A percentile compares a stretch with the other conserved stretches of the same genome.
These are phyloP conservation scores for Pleurotus platypus DNA, from an alignment of 768 basidiomycete species.

Conservation along the genomic window DNA sequence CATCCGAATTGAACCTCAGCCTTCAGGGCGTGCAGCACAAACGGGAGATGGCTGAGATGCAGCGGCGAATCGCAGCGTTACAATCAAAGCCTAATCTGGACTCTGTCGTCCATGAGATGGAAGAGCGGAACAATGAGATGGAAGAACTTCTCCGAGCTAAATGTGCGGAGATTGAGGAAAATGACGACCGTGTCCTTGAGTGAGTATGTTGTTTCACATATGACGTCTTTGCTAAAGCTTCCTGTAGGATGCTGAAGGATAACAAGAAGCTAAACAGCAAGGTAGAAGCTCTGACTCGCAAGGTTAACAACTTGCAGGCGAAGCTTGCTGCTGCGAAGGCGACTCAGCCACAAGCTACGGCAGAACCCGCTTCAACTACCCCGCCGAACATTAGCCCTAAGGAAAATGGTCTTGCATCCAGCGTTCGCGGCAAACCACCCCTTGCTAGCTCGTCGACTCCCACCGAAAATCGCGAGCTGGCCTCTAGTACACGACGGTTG, in stretches of 20 bases:
- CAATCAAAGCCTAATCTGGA: conserved; percentile 54
- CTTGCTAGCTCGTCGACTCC: neutral
- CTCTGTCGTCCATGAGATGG: conserved; percentile 52
- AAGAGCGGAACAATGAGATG: conserved; percentile 73
- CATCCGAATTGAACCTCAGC: conserved; percentile 63
- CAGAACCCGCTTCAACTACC: conserved; percentile 5
- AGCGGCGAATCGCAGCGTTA: conserved; percentile 51
- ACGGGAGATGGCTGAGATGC: conserved; percentile 55
- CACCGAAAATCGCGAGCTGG: conserved; percentile 5
- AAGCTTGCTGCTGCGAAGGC: conserved; percentile 59
- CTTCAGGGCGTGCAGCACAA: conserved; percentile 66
- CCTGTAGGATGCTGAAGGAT: conserved; percentile 65
- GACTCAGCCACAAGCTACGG: conserved; percentile 13
- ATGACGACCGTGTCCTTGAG: conserved; percentile 80
- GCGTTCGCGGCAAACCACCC: neutral
- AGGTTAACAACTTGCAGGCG: conserved; percentile 66
- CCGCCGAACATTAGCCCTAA: conserved; percentile 9
- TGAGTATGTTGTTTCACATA: conserved; percentile 32
- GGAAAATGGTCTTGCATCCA: no score
- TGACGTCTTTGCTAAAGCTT: conserved; percentile 8
- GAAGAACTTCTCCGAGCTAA: conserved; percentile 67
- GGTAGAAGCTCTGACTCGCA: conserved; percentile 69
- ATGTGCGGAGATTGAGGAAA: conserved; percentile 77
- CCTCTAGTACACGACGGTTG: conserved; percentile 12
- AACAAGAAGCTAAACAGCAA: conserved; percentile 73